Evolutionary conservation across 1,139 yeast genomes (phyloP), one percentile per base, ranked within the genome.

Genomic region (Oligophagozyma castellii): DNA sequence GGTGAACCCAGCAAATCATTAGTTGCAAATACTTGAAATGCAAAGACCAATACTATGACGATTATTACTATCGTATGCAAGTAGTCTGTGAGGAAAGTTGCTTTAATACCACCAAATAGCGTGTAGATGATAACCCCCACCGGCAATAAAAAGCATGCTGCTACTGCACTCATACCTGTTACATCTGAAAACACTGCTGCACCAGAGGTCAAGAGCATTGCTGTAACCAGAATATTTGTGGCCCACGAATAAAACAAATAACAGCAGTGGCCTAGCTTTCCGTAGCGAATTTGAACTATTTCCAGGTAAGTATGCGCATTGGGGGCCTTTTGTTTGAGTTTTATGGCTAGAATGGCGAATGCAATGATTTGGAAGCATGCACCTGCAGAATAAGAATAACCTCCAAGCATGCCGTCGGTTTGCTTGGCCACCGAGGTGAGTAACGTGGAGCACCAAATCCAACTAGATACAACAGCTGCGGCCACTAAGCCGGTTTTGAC

Each of bases 401-500:
- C 75, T 22, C 89, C 92, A 19, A 75, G 64, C 25, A 83, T 67
- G 43, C 94, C 94, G 41, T 78, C 72, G 34, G 66, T 65, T 13
- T 79, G 80, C 51, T 76, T 81, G n/a, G 86, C 58, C 2, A 86
- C 70, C 2, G 84, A 73, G 19, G 79, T 77, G 19, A 80, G 63
- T 27, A 81, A 57, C 2, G 93, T 80, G 2, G 93, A 89, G 26
- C 89, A 84, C 94, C 94, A 83, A 4, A 94, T 83, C 95, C 95
- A 84, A 7, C 89, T 74, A 14, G 84, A 73, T 5, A 81, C 93
- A 22, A 83, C 93, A 5, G 93, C 93, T 5, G 92, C 73, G 7
- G 89, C 73, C 37, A 81, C 77, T 39, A 83, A 59, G 26, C 86
- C 89, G 1, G 84, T 73, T 39, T 76, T 77, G 24, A 83, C 92